Evolutionary conservation across 1,284 basidiomycete species (phyloP).

Genomic region (Ceratobasidium sp.): DNA sequence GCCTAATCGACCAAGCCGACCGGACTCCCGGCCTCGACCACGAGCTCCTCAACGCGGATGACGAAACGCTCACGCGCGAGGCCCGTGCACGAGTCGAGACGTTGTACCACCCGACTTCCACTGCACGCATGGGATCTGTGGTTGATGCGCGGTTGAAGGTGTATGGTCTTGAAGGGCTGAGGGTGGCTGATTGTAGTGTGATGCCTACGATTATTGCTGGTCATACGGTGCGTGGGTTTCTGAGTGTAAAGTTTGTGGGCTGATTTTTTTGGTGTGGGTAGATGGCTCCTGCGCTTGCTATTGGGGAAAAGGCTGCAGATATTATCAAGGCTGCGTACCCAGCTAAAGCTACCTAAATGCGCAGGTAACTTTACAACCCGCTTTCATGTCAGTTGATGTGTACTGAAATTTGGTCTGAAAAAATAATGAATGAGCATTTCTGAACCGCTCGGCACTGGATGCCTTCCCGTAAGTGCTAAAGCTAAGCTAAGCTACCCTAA

Average conservation of each 20-base stretch:
- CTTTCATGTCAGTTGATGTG: no score
- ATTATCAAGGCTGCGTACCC: slow-evolving; percentile 59
- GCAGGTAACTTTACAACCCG: no score
- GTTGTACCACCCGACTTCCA: slow-evolving; percentile 69
- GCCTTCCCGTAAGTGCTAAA: no score
- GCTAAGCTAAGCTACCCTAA: no score
- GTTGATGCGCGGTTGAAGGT: slow-evolving; percentile 62
- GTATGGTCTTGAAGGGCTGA: slow-evolving; percentile 59
- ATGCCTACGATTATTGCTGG: slow-evolving; percentile 71
- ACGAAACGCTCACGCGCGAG: slow-evolving; percentile 55
- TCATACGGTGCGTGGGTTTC: slow-evolving; percentile 70
- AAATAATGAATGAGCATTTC: no score
- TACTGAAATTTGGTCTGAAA: no score
- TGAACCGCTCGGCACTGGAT: no score
- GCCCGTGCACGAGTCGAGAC: slow-evolving; percentile 67
- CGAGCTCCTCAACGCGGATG: slow-evolving; percentile 51
- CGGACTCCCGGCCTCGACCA: slow-evolving; percentile 53
- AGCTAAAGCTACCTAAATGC: not conserved
- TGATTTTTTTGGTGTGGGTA: slow-evolving; percentile 63
- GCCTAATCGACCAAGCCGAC: slow-evolving; percentile 51
- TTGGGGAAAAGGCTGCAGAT: slow-evolving; percentile 75
- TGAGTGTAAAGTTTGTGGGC: not conserved
- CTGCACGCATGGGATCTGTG: slow-evolving; percentile 71
- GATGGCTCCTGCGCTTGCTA: slow-evolving; percentile 68
- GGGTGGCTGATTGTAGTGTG: slow-evolving; percentile 69